phyloP scores from a whole-genome alignment of 257 asterid genomes.

The Ocimum tenuiflorum region DNA sequence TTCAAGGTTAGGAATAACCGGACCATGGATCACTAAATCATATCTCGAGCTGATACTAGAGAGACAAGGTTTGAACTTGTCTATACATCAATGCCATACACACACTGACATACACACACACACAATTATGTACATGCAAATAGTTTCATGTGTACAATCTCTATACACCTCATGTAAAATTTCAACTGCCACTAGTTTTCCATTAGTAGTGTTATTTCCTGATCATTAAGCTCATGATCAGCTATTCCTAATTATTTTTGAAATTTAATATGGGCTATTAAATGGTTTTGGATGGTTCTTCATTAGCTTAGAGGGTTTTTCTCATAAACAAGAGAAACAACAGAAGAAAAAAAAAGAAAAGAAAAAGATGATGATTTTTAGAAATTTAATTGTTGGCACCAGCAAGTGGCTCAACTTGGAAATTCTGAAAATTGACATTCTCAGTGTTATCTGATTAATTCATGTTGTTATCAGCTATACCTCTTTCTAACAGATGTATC shows the following conservation, averaged over 20 bases:
- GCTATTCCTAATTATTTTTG: neutral
- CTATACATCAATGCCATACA: neutral
- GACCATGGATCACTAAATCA: conserved; percentile 97
- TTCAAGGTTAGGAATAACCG: conserved; percentile 74
- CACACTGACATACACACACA: neutral
- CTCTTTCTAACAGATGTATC: conserved; percentile 18
- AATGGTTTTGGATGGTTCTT: conserved; percentile 11
- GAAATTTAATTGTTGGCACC: neutral
- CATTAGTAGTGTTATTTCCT: neutral
- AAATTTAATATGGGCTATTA: conserved; percentile 6
- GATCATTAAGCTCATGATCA: conserved; percentile 12
- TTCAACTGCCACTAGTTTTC: conserved; percentile 4
- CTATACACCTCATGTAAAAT: neutral
- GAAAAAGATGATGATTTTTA: conserved; percentile 1
- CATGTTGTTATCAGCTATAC: neutral
- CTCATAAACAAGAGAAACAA: too few relatives aligned
- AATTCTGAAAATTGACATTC: neutral
- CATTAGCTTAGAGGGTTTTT: neutral
- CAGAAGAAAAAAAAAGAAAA: neutral
- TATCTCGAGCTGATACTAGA: conserved; percentile 97
- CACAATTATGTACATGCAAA: neutral
- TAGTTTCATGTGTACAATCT: neutral
- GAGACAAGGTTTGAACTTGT: conserved; percentile 61
- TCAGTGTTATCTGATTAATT: neutral
- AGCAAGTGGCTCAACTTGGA: neutral